Base-by-base conservation (phyloP, 441 rosid species). In the Euphorbia corollata region DNA sequence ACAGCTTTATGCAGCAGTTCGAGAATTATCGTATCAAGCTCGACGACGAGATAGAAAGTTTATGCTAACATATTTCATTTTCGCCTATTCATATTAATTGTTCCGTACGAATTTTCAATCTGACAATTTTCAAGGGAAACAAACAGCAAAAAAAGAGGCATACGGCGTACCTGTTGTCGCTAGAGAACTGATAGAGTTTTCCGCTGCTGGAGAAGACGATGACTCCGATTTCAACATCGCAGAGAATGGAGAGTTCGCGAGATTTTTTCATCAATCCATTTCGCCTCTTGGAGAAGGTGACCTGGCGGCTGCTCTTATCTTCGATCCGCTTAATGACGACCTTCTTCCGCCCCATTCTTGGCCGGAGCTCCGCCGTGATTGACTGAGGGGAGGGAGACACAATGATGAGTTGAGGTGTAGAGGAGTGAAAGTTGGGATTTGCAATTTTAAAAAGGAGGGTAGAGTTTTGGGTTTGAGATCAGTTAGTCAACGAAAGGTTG, bases 301-400 rank as follows among this genome's bases (percentile, higher is more conserved):
- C 89, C 47, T 80, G 89, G 11, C 87, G 77, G 64, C 82, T 80
- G 53, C 75, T 81, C 38, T 78, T 81, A 59, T 84, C 73, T 70
- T 86, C 89, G 51, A 86, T 86, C 47, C 75, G 81, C 75, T 84
- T 79, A 64, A 86, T 62, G 71, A 67, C 81, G 4, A 84, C 50
- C 80, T 81, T 86, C 70, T 32, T 81, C 50, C 86, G 76, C 9
- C 86, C 86, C 89, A 86, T 86, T 39, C 1, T 61, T 5, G 3
- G 22, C 68, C 39, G 16, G 36, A 64, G 6, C 2, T 54, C 59
- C 30, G 32, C 32, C 59, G 30, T 54, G 11, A 20, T 54, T 22
- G 8, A 7, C 8, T 8, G 7, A 27, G 7, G 41, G 8, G 41
- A 38, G 9, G 9, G 7, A 45, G 50, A 45, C 50, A 45, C 4